phyloP scores from a whole-genome alignment of 2,329 filamentous ascomycete genomes.

The Aspergillus terreus region DNA sequence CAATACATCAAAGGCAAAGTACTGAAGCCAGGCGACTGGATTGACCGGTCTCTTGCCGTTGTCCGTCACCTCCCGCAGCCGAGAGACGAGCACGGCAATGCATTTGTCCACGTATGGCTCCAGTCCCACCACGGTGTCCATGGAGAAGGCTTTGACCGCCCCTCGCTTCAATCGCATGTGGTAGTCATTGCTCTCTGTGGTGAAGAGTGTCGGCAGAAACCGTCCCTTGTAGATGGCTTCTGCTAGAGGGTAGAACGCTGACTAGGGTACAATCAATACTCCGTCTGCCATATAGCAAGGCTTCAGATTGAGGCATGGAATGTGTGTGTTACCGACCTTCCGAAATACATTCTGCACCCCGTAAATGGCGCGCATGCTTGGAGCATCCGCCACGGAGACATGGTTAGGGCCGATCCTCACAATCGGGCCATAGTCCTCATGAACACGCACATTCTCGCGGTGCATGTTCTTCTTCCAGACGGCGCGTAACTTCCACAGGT shows the following conservation, averaged over 20 bases:
- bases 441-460: not conserved
- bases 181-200: slow-evolving; percentile 15
- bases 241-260: not conserved
- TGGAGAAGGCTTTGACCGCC: slow-evolving; percentile 25
- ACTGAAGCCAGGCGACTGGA: slow-evolving; percentile 27
- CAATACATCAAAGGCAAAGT: slow-evolving; percentile 34
- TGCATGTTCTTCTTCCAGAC: not conserved
- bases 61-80: slow-evolving; percentile 13
- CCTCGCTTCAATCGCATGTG: slow-evolving; percentile 17
- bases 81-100: slow-evolving; percentile 14
- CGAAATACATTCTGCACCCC: slow-evolving; percentile 2
- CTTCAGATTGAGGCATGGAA: not conserved
- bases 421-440: slow-evolving; percentile 3
- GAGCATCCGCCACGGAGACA: slow-evolving; percentile 3
- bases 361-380: slow-evolving; percentile 4
- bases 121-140: slow-evolving; percentile 24
- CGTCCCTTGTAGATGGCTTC: not conserved
- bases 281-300: not conserved
- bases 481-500: not conserved
- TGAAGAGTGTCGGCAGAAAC: slow-evolving; percentile 23
- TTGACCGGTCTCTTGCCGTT: slow-evolving; percentile 6
- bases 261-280: not conserved
- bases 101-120: slow-evolving; percentile 25
- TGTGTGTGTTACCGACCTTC: not conserved
- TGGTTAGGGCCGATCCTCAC: slow-evolving; percentile 8